These are phyloP conservation scores for Podila horticola DNA, from an alignment of 192 early-diverging fungal genomes.

Conservation along the genomic window DNA sequence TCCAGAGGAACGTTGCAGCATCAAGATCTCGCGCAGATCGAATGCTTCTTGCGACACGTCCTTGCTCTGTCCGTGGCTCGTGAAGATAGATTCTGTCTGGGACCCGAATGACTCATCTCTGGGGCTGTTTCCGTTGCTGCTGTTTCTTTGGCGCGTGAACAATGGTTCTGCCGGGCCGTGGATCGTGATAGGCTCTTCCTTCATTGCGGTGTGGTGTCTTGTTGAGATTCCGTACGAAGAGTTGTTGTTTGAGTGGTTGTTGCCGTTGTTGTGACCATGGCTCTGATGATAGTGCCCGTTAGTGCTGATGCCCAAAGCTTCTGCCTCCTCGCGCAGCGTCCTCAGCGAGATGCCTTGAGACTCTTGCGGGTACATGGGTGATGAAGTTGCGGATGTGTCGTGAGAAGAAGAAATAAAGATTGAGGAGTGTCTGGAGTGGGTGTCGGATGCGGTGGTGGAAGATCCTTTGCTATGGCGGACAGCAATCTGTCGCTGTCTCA, in stretches of 20 bases:
- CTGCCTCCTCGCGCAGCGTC: conserved; percentile 21
- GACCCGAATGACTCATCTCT: neutral
- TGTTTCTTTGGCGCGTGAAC: neutral
- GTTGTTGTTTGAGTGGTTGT: neutral
- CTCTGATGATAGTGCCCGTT: neutral
- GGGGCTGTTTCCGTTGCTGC: neutral
- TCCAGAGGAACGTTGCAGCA: conserved; percentile 1
- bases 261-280: neutral
- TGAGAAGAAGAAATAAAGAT: neutral
- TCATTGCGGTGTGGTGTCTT: neutral
- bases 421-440: conserved; percentile 16
- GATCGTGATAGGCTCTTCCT: neutral
- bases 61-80: neutral
- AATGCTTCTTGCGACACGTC: conserved; percentile 9
- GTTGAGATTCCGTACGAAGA: neutral
- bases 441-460: conserved; percentile 6
- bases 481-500: conserved; percentile 28
- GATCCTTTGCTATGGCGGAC: conserved; percentile 26
- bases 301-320: neutral
- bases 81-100: neutral
- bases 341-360: conserved; percentile 27
- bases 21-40: conserved; percentile 23
- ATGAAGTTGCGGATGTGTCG: neutral
- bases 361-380: neutral
- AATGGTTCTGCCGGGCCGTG: neutral